Evolutionary conservation across 2,329 filamentous ascomycete species (phyloP).

Genomic region (Fusarium newnesense): DNA sequence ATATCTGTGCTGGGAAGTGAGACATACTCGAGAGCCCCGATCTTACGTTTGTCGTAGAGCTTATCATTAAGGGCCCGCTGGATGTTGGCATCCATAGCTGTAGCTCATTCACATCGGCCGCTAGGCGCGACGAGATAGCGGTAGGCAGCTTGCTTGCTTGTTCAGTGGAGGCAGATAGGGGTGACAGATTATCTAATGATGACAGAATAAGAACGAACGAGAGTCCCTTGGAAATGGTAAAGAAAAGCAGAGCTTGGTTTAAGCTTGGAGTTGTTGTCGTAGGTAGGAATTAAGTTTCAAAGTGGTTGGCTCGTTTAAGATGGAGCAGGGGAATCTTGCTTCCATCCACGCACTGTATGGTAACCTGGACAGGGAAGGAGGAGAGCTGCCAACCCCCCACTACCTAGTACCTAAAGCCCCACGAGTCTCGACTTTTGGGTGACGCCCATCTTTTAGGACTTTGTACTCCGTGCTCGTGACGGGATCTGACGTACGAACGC

Average conservation of each 20-base stretch:
- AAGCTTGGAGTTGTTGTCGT: slow-evolving; percentile 21
- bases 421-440: slow-evolving; percentile 20
- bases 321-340: slow-evolving; percentile 22
- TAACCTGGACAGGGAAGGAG: slow-evolving; percentile 27
- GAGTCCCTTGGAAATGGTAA: background rate
- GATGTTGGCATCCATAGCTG: slow-evolving; percentile 84
- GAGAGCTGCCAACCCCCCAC: slow-evolving; percentile 25
- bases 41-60: slow-evolving; percentile 97
- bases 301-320: slow-evolving; percentile 37
- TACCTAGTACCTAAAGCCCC: slow-evolving; percentile 9
- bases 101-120: slow-evolving; percentile 39
- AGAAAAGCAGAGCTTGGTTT: background rate
- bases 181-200: background rate
- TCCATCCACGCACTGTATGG: slow-evolving; percentile 27
- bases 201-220: background rate
- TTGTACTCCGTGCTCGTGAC: slow-evolving; percentile 35
- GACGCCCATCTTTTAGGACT: slow-evolving; percentile 15
- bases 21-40: slow-evolving; percentile 92
- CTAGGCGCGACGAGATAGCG: slow-evolving; percentile 23
- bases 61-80: slow-evolving; percentile 96
- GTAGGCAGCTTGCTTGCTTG: background rate
- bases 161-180: background rate
- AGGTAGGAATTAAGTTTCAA: slow-evolving; percentile 29
- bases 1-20: slow-evolving; percentile 12
- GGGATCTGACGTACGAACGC: slow-evolving; percentile 30